These are phyloP conservation scores for Termitomyces sp. DNA, from an alignment of 768 basidiomycete species.

Conservation along the genomic window DNA sequence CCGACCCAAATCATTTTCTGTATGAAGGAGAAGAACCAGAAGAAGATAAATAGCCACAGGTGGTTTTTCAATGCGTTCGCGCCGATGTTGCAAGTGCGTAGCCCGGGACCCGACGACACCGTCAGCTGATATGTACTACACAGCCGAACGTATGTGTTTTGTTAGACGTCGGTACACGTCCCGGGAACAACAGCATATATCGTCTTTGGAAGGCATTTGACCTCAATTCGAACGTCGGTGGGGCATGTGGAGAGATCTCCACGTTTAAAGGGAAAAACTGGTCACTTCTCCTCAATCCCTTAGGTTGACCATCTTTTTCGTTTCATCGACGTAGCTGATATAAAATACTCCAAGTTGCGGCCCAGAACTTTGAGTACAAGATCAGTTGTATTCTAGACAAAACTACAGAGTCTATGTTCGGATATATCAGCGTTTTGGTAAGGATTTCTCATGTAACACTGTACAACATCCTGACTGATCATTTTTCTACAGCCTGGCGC, in stretches of 20 bases:
- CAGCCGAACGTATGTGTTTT: constrained; percentile 91
- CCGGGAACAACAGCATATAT: constrained; percentile 85
- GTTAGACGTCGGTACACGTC: constrained; percentile 91
- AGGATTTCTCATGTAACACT: constrained; percentile 10
- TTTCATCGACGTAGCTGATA: neutral
- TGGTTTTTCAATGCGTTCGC: constrained; percentile 98
- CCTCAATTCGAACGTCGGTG: constrained; percentile 86
- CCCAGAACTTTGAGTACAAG: constrained; percentile 97
- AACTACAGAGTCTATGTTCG: constrained; percentile 83
- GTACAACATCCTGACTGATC: neutral
- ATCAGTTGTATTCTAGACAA: constrained; percentile 88
- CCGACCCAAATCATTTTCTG: constrained; percentile 94
- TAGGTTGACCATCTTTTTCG: constrained; percentile 45
- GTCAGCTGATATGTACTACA: neutral
- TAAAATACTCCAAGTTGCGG: constrained; percentile 55
- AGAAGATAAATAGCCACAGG: constrained; percentile 94
- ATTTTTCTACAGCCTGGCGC: constrained; percentile 64
- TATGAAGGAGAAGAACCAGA: constrained; percentile 91
- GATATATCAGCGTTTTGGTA: constrained; percentile 94
- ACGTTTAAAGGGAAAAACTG: constrained; percentile 89
- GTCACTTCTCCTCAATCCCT: constrained; percentile 75
- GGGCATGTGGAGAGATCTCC: constrained; percentile 97
- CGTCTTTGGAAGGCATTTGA: constrained; percentile 95
- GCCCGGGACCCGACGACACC: neutral
- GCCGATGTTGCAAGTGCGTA: constrained; percentile 67